Evolutionary conservation across 495 filamentous ascomycete genomes (phyloP).

Genomic region (Clavariopsis aquatica): DNA sequence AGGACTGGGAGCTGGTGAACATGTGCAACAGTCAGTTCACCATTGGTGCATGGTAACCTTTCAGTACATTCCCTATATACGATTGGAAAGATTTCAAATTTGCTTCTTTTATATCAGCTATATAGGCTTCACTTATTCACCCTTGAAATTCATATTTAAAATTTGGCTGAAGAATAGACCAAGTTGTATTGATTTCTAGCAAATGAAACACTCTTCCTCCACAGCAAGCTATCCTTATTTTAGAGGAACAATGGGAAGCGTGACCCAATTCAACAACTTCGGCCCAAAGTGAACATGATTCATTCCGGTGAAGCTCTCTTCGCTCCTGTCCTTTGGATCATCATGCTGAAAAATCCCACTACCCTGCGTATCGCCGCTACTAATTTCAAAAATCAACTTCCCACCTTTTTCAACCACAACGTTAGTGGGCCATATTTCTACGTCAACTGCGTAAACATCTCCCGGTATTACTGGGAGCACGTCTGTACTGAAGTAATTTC

Average conservation of each 20-base stretch:
- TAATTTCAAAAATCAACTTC: conserved; percentile 59
- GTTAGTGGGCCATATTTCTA: conserved; percentile 72
- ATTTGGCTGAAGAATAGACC: no score
- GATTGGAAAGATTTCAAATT: no score
- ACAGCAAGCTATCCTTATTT: not conserved
- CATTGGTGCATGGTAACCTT: not conserved
- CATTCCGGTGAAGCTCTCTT: conserved; percentile 51
- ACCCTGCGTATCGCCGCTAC: conserved; percentile 63
- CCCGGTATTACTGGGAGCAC: conserved; percentile 56
- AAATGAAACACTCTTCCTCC: no score
- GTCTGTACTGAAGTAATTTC: conserved; percentile 62
- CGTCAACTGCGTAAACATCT: conserved; percentile 62
- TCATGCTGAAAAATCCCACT: conserved; percentile 60
- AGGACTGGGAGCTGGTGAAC: conserved; percentile 65
- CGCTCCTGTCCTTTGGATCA: conserved; percentile 49
- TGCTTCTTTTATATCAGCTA: no score
- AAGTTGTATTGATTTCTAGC: no score
- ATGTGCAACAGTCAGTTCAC: conserved; percentile 66
- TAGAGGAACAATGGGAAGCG: conserved; percentile 57
- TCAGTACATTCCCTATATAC: no score
- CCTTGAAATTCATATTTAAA: no score
- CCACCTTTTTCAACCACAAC: conserved; percentile 59
- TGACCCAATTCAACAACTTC: conserved; percentile 55
- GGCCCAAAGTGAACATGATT: conserved; percentile 61
- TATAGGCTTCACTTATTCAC: no score